Base-by-base conservation (phyloP, 768 basidiomycete species). In the Suillus sp. region DNA sequence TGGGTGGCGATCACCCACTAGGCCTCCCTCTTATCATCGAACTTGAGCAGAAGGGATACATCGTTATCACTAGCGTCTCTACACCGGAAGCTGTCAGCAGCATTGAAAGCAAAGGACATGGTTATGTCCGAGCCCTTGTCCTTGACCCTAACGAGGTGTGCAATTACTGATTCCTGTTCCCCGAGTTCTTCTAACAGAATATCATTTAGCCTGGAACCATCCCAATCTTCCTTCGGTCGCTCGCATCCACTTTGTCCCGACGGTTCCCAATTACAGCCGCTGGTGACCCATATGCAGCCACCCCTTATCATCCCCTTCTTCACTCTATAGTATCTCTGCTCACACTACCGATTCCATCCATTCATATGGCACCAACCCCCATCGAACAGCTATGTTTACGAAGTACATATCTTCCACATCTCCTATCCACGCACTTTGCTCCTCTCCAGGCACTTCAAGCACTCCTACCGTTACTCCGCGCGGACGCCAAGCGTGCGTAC, bases 311-410 rank as follows among this genome's bases (percentile, higher is more conserved):
- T 70, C 86, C 90, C 3, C 86, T 90, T 74, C 81, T 96, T 50
- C 87, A 91, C 66, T 89, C 92, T 25, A 79, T 94, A 67, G 82
- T 96, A 68, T 93, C 91, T 48, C 81, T 93, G 35, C 82, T 93
- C 65, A 83, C 88, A 59, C 80, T 93, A 40, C 69, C 83, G 37
- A 69, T 76, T 4, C 65, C 79, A n/a, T 80, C 67, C 35, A 42
- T 66, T n/a, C 65, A 74, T 37, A 76, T 75, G 51, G 64, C 74
- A 11, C 78, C 82, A 18, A 85, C 87, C 3, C 91, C 92, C 0
- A 75, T 93, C 25, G 91, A 93, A 71, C 87, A 88, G 65, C 77
- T 93, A 48, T 83, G 86, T 20, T 78, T 93, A 11, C 81, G 78
- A 30, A 77, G 81, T 45, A 78, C 83, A 6, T 93, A 93, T 71